Evolutionary conservation across 495 filamentous ascomycete species (phyloP).

Genomic region (Viridothelium virens): DNA sequence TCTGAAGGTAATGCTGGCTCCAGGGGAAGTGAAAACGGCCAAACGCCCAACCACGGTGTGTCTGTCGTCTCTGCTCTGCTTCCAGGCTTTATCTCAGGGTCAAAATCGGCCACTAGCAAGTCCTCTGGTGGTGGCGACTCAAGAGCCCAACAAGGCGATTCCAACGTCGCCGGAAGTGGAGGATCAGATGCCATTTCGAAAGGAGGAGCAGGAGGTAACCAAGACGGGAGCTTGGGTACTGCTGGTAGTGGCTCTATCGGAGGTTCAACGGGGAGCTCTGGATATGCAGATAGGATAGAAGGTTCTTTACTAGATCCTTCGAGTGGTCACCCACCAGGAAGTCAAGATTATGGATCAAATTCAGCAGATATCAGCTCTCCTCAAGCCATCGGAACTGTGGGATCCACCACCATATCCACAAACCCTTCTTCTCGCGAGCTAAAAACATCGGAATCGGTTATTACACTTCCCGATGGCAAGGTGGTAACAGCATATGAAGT

Average conservation of each 20-base stretch:
- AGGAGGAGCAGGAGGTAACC: slow-evolving; percentile 1
- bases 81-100: not conserved
- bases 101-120: not conserved
- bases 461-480: slow-evolving; percentile 6
- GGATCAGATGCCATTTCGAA: not conserved
- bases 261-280: not conserved
- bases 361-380: not conserved
- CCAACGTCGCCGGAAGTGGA: not conserved
- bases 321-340: not conserved
- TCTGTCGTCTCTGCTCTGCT: slow-evolving; percentile 3
- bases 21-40: not conserved
- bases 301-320: not conserved
- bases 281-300: not conserved
- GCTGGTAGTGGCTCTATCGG: not conserved
- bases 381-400: not conserved
- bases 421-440: slow-evolving; percentile 1
- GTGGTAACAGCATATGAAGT: slow-evolving; percentile 1
- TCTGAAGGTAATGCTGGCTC: not conserved
- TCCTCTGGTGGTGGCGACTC: not conserved
- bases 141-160: not conserved
- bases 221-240: not conserved
- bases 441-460: not conserved
- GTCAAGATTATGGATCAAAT: not conserved
- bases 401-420: not conserved
- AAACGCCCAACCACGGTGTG: not conserved